phyloP scores from a whole-genome alignment of 108 stramenopile genomes.

The Conticribra guillardii region DNA sequence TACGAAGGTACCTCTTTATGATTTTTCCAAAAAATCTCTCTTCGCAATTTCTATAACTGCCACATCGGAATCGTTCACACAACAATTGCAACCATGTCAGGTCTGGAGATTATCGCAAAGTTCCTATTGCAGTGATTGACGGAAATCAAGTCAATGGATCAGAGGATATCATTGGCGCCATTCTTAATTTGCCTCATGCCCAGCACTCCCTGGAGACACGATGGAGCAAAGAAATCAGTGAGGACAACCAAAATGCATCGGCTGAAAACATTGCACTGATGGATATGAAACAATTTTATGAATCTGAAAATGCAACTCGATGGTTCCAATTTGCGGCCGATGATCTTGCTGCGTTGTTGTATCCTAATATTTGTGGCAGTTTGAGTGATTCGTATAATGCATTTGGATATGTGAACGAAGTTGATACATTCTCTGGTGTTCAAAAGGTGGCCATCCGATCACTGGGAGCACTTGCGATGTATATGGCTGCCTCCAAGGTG shows the following conservation, averaged over 20 bases:
- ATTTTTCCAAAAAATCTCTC: too few relatives aligned
- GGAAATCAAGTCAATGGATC: slow-evolving; percentile 68
- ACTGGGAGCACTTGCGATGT: slow-evolving; percentile 89
- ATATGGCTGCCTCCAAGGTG: slow-evolving; percentile 85
- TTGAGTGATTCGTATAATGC: slow-evolving; percentile 74
- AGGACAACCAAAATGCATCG: slow-evolving; percentile 19
- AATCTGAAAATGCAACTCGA: slow-evolving; percentile 51
- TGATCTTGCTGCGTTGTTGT: slow-evolving; percentile 84
- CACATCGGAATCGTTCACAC: neutral
- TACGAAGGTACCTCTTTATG: too few relatives aligned
- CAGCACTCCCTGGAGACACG: slow-evolving; percentile 17
- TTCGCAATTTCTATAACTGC: neutral
- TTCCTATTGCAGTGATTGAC: slow-evolving; percentile 81
- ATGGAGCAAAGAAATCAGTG: slow-evolving; percentile 38
- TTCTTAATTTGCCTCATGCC: slow-evolving; percentile 35
- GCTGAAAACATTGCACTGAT: too few relatives aligned
- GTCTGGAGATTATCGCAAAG: slow-evolving; percentile 83
- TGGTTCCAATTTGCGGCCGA: slow-evolving; percentile 85
- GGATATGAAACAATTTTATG: slow-evolving; percentile 39
- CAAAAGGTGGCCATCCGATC: slow-evolving; percentile 68
- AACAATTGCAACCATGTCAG: slow-evolving; percentile 7
- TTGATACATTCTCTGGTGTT: slow-evolving; percentile 55
- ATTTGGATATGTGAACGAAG: slow-evolving; percentile 83
- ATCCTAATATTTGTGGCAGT: slow-evolving; percentile 90
- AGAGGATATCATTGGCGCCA: slow-evolving; percentile 55